Evolutionary conservation across 2,329 filamentous ascomycete species (phyloP), one percentile per base, ranked within the genome.

Genomic region (Daldinia sp.): DNA sequence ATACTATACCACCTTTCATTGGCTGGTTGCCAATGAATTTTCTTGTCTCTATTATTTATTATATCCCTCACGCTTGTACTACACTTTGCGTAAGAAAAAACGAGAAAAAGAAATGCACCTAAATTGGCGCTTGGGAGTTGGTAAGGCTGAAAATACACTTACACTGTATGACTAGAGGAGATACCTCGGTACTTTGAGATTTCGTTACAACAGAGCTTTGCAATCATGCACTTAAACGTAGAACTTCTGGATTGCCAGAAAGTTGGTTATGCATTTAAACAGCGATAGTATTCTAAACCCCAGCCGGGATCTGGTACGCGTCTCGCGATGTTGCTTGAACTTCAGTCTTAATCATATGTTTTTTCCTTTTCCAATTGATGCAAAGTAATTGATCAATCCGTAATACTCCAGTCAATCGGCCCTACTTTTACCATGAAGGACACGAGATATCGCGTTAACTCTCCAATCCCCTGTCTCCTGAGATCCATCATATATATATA

Each of bases 1-100:
- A 60, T 60, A 60, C 57, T 60, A 60, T 60, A 60, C 57, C 57
- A 60, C 57, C 57, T 60, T 26, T 41, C 4, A 54, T 54, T 54
- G 51, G 51, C 12, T 37, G n/a, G 51, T 15, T 39, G 51, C n/a
- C 20, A 12, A 26, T 39, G 30, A 39, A 7, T 15, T 15, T 54
- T 37, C 23, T 15, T 37, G 10, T 20, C 9, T 13, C 26, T 51
- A 51, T 30, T 33, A 0, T 33, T 18, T 33, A 10, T 51, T 51
- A 51, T 51, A 33, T 51, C n/a, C 26, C 15, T 30, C 15, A 51
- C 26, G 46, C 46, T 33, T 51, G 46, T 51, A 26, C 15, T 30
- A 51, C 46, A 6, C n/a, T 26, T 51, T 33, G 46, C 46, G 46
- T 51, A 51, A 30, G 46, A 18, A 51, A 33, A 51, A 33, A 33